These are phyloP conservation scores for Heritiera fomes DNA, from an alignment of 345 rosid species.

Conservation along the genomic window DNA sequence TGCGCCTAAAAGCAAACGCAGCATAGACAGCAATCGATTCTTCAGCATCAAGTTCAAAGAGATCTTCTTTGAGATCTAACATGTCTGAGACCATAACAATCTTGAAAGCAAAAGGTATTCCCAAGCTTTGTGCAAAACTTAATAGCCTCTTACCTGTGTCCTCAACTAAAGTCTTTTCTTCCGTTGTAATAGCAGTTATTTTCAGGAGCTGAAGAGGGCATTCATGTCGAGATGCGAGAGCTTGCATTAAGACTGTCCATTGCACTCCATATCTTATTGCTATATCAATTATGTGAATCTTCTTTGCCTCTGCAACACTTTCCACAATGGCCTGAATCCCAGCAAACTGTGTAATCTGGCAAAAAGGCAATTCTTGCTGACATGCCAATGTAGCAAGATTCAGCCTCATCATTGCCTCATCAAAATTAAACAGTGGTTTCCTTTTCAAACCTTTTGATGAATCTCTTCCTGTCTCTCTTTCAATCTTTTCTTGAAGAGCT, in stretches of 20 bases:
- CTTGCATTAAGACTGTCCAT: slow-evolving; percentile 51
- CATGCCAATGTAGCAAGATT: slow-evolving; percentile 26
- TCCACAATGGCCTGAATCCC: slow-evolving; percentile 51
- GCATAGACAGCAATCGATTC: not conserved
- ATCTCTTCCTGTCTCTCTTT: slow-evolving; percentile 36
- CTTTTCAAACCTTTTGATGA: not conserved
- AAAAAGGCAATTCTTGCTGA: slow-evolving; percentile 35
- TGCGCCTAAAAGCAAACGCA: not conserved
- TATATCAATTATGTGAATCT: slow-evolving; percentile 44
- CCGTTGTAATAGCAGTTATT: slow-evolving; percentile 41
- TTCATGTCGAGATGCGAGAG: slow-evolving; percentile 37
- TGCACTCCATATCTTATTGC: slow-evolving; percentile 40
- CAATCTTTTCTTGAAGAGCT: slow-evolving; percentile 48
- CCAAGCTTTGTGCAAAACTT: not conserved
- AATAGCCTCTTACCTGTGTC: not conserved
- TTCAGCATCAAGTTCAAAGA: not conserved
- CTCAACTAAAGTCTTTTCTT: not conserved
- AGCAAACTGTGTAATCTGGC: slow-evolving; percentile 34
- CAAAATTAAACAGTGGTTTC: slow-evolving; percentile 17
- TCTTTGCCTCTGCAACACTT: slow-evolving; percentile 37
- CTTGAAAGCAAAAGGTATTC: not conserved
- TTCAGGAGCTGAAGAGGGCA: slow-evolving; percentile 42
- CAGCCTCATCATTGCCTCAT: slow-evolving; percentile 21
- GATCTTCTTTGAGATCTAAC: not conserved
- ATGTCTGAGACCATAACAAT: not conserved